Evolutionary conservation across 768 basidiomycete species (phyloP), one percentile per base, ranked within the genome.

Genomic region (Lactifluus echinatus): DNA sequence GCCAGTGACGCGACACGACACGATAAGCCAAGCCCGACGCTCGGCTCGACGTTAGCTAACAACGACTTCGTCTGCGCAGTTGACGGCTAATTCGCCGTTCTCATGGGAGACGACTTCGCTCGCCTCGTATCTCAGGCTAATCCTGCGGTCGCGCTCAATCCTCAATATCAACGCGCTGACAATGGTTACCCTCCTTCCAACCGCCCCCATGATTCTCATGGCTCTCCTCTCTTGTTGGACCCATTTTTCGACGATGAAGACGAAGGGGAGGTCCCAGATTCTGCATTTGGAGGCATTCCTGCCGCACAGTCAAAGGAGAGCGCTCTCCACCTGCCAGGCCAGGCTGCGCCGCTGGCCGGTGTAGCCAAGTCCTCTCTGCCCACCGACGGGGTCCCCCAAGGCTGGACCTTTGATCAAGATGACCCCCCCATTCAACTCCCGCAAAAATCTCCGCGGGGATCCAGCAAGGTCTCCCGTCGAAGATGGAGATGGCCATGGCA

Each of bases 191-290:
- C 85, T 15, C 84, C 85, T 28, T 74, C 80, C 44, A 67, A 72
- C 55, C 67, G 69, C 54, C 71, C 72, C 53, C 76, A 76, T 68
- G 68, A 69, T 60, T 70, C 76, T 69, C 65, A 68, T 42, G 71
- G 74, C 15, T 63, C 63, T 23, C 59, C 63, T n/a, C 63, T 60
- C n/a, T 54, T 52, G 15, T 75, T 92, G 71, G 89, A 92, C 71
- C 89, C 87, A n/a, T 92, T 92, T 69, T 92, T 92, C 70, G 86
- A 89, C 69, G 89, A 91, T 68, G 87, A 86, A 53, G 85, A 87
- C 62, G 87, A 89, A 53, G 69, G 69, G 56, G 81, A 84, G 57
- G 64, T 74, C 29, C 80, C 82, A 15, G 84, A 86, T 70, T 83
- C 83, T 19, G 81, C 80, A n/a, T 86, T 86, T 69, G 80, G 79